Evolutionary conservation across 768 basidiomycete genomes (phyloP).

Genomic region (Crepidotus variabilis): DNA sequence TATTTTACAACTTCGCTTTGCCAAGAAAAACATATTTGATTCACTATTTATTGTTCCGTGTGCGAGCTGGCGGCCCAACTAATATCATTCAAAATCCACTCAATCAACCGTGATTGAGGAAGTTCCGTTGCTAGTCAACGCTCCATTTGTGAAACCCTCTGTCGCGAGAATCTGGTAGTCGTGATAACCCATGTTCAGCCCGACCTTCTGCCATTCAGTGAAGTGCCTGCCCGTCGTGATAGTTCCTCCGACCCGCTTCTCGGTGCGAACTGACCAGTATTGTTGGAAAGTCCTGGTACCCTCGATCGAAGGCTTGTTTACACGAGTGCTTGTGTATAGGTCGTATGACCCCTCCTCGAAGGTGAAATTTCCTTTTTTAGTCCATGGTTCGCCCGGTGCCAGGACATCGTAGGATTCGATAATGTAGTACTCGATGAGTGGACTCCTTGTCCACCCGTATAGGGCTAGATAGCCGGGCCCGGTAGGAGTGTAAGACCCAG

Average conservation of each 20-base stretch:
- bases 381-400: background rate
- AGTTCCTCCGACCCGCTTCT: background rate
- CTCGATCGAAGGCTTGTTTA: conserved; percentile 2
- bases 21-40: too few relatives aligned
- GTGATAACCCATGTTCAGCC: background rate
- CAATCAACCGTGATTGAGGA: background rate
- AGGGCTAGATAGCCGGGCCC: background rate
- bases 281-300: conserved; percentile 1
- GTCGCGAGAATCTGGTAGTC: conserved; percentile 2
- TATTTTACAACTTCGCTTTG: too few relatives aligned
- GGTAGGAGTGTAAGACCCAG: background rate
- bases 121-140: background rate
- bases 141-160: background rate
- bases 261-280: conserved; percentile 2
- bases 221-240: background rate
- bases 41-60: too few relatives aligned
- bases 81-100: too few relatives aligned
- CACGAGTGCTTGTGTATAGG: background rate
- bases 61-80: too few relatives aligned
- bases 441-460: conserved; percentile 3
- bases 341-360: background rate
- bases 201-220: background rate
- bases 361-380: background rate
- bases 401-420: background rate
- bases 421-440: conserved; percentile 4